A percentile compares a stretch with the other conserved stretches of the same genome.
phyloP scores from a whole-genome alignment of 768 basidiomycete species.

The Termitomyces sp. region DNA sequence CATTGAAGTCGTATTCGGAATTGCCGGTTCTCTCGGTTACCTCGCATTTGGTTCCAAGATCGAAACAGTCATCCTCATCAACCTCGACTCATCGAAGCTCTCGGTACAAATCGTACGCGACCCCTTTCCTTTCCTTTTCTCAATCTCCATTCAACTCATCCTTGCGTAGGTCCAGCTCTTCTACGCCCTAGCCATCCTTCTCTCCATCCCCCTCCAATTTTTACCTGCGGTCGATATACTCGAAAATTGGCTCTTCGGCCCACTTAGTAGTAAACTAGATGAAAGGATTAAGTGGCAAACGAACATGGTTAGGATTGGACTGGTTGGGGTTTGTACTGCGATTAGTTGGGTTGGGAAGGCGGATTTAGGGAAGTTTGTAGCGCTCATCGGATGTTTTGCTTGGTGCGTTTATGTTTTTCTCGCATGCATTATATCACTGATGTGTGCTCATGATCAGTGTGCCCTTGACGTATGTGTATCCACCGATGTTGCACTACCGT shows the following conservation, averaged over 20 bases:
- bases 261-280: slow-evolving; percentile 79
- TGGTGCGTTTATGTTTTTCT: slow-evolving; percentile 55
- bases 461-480: slow-evolving; percentile 92
- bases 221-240: slow-evolving; percentile 97
- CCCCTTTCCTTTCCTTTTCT: slow-evolving; percentile 11
- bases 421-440: not conserved
- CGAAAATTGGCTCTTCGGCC: slow-evolving; percentile 89
- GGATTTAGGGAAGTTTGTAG: slow-evolving; percentile 96
- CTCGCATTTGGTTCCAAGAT: slow-evolving; percentile 84
- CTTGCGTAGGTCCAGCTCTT: slow-evolving; percentile 67
- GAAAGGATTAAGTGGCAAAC: slow-evolving; percentile 90
- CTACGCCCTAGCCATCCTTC: slow-evolving; percentile 89
- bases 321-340: slow-evolving; percentile 75
- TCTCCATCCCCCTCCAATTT: slow-evolving; percentile 93
- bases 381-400: slow-evolving; percentile 89
- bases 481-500: slow-evolving; percentile 88
- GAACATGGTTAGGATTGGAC: slow-evolving; percentile 76
- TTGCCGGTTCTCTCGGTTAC: slow-evolving; percentile 84
- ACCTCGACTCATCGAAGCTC: slow-evolving; percentile 79
- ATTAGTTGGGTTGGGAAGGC: slow-evolving; percentile 83
- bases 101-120: slow-evolving; percentile 81
- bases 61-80: slow-evolving; percentile 92
- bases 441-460: slow-evolving; percentile 55
- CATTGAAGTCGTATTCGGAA: slow-evolving; percentile 74
- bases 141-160: slow-evolving; percentile 6